Conservation (phyloP, 106 monocot genomes). For the Agapanthus africanus region DNA sequence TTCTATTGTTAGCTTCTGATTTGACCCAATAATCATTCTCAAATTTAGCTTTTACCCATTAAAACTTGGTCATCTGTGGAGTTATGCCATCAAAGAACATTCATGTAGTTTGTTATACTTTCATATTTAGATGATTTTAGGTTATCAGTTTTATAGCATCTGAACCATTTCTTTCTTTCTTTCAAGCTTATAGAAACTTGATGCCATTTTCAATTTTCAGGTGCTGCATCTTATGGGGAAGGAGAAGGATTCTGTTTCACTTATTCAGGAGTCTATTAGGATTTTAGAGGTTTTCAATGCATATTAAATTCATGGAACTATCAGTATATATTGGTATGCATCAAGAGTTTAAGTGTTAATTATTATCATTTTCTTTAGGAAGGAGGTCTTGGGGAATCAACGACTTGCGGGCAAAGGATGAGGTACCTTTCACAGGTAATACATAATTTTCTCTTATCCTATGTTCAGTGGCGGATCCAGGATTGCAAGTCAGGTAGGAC, state of each 20-base stretch:
- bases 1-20: too few relatives aligned
- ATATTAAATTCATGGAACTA: constrained; percentile 1
- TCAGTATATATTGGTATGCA: not conserved
- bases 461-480: too few relatives aligned
- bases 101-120: not conserved
- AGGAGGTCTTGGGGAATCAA: constrained; percentile 70
- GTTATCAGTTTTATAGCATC: not conserved
- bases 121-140: not conserved
- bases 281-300: constrained; percentile 67
- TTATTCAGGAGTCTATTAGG: constrained; percentile 78
- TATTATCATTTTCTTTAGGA: constrained; percentile 39
- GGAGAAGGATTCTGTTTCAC: constrained; percentile 63
- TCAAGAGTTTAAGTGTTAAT: not conserved
- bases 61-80: too few relatives aligned
- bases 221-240: constrained; percentile 74
- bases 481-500: too few relatives aligned
- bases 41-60: too few relatives aligned
- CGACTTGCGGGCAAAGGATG: constrained; percentile 64
- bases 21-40: too few relatives aligned
- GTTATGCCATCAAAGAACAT: too few relatives aligned
- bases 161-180: not conserved
- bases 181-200: constrained; percentile 2
- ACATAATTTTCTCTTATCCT: not conserved
- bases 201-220: constrained; percentile 23
- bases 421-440: constrained; percentile 69